Percentiles rank a stretch among this genome's conserved stretches.
These are phyloP conservation scores for Coniochaeta ligniaria DNA, from an alignment of 2,329 filamentous ascomycete genomes.

Conservation along the genomic window DNA sequence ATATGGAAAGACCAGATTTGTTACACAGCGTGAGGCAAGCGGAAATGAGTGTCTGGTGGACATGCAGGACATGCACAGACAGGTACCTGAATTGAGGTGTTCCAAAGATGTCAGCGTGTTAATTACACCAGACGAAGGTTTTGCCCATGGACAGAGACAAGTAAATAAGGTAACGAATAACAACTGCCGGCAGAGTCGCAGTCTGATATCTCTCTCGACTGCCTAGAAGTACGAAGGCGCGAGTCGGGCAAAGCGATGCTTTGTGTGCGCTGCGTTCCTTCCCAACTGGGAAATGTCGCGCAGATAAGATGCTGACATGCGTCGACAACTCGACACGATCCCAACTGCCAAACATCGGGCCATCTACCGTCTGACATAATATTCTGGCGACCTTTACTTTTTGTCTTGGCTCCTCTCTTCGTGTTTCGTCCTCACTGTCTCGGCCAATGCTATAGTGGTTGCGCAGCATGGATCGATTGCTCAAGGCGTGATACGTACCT, in stretches of 20 bases:
- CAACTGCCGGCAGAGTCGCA: too few relatives aligned
- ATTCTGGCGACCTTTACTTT: neutral
- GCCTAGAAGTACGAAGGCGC: too few relatives aligned
- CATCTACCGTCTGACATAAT: neutral
- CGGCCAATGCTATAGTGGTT: neutral
- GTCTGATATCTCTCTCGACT: too few relatives aligned
- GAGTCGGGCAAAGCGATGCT: neutral
- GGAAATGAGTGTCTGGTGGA: neutral
- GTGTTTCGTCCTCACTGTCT: neutral
- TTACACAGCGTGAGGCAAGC: neutral
- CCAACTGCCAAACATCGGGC: neutral
- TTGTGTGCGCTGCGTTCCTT: neutral
- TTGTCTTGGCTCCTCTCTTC: neutral
- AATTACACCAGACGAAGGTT: too few relatives aligned
- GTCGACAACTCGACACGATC: neutral
- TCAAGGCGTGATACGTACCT: neutral
- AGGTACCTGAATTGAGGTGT: neutral
- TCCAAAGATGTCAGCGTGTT: too few relatives aligned
- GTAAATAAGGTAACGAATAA: neutral
- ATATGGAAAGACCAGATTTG: neutral
- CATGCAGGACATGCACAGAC: neutral
- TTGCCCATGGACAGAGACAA: neutral
- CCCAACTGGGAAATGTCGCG: neutral
- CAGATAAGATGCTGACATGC: neutral
- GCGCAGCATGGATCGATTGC: neutral